Evolutionary conservation across 2,329 filamentous ascomycete species (phyloP), one percentile per base, ranked within the genome.

Genomic region (Fonsecaea pedrosoi): DNA sequence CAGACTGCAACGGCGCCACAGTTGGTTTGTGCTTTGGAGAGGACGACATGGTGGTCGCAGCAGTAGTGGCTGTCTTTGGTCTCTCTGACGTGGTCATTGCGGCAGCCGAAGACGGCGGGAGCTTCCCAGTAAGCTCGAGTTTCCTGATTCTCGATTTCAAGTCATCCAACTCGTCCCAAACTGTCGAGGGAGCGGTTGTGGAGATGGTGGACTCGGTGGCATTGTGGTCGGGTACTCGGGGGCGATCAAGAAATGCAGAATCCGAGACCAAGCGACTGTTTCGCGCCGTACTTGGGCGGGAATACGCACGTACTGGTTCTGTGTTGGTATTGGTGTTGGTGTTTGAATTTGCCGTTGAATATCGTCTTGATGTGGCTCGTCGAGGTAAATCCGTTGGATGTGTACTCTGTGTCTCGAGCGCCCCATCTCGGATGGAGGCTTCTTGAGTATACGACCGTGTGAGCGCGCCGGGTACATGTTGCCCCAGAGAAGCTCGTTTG

Each of bases 111-210:
- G 91, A 93, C 0, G 92, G 82, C 0, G 94, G 93, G 38, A 95
- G 82, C 78, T 96, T 97, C 66, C 94, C 94, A 2, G 92, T 96
- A 72, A 96, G 80, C 77, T 98, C 95, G 9, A 99, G 85, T 67
- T 92, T 91, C 73, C 92, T 89, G 73, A 99, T 97, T 35, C 95
- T 88, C 48, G 92, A 95, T 77, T 98, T 98, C 55, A 99, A 82
- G 71, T 98, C 95, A 73, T 98, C 95, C 34, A 99, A 81, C 78
- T 99, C 95, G 76, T 98, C 95, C 95, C 95, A 99, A 2, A 99
- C 92, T 0, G 93, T 97, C 1, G 93, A 96, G 12, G 94, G 92
- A 1, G 92, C 92, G 1, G 90, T 93, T 0, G 92, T 95, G 0
- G 95, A 98, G 38, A 91, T 85, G 0, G 91, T 94, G 0, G 95